These are phyloP conservation scores for Fraxinus cuspidata DNA, from an alignment of 257 asterid genomes.

Conservation along the genomic window DNA sequence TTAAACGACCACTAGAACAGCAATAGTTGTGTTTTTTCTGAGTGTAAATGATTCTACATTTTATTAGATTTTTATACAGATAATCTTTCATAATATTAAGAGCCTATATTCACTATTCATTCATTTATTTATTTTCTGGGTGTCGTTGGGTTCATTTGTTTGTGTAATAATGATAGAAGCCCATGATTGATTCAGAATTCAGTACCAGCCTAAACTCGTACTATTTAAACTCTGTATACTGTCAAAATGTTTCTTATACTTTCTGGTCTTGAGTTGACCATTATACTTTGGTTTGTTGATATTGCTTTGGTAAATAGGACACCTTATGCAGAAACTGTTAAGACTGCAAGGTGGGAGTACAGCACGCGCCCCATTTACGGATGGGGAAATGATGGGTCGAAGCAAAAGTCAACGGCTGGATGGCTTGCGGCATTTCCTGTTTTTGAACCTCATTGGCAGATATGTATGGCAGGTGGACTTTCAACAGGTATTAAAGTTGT, in stretches of 20 bases:
- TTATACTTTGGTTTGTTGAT: slow-evolving; percentile 34
- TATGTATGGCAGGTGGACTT: slow-evolving; percentile 97
- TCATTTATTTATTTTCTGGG: not conserved
- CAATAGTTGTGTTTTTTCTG: not conserved
- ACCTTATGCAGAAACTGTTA: slow-evolving; percentile 67
- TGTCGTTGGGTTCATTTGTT: not conserved
- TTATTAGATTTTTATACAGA: not conserved
- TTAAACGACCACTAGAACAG: not conserved
- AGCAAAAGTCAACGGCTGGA: slow-evolving; percentile 95
- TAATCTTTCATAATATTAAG: not conserved
- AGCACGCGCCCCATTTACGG: slow-evolving; percentile 89
- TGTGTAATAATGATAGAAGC: not conserved
- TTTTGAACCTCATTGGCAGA: slow-evolving; percentile 99
- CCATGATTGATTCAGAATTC: not conserved
- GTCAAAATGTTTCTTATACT: not conserved
- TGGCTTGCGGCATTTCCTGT: slow-evolving; percentile 99
- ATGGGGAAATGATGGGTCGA: slow-evolving; percentile 86
- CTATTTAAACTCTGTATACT: not conserved
- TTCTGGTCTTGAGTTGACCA: slow-evolving; percentile 26
- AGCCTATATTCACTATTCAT: not conserved
- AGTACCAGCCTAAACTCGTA: not conserved
- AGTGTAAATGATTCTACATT: not conserved
- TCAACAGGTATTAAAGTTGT: slow-evolving; percentile 66
- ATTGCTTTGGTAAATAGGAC: slow-evolving; percentile 68
- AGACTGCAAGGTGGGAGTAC: slow-evolving; percentile 93